These are phyloP conservation scores for Thelonectria discophora DNA, from an alignment of 2,329 filamentous ascomycete genomes.

Conservation along the genomic window DNA sequence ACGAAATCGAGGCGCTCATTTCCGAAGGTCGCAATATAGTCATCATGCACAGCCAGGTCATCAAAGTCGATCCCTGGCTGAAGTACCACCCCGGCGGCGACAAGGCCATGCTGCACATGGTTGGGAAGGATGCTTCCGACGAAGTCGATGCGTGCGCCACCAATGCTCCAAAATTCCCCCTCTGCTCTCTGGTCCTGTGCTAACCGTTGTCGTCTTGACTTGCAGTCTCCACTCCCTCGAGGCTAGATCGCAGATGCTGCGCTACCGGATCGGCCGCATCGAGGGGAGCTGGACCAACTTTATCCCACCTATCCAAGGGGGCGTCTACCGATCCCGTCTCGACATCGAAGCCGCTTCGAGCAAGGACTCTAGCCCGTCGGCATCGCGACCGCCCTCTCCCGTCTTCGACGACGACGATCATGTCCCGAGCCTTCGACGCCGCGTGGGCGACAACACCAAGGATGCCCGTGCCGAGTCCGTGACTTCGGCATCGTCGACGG, in stretches of 20 bases:
- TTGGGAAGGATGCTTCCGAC: conserved; percentile 92
- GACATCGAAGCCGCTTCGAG: conserved; percentile 44
- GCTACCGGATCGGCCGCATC: conserved; percentile 84
- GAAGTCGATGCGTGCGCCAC: conserved; percentile 83
- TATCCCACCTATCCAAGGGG: conserved; percentile 89
- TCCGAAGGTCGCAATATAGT: conserved; percentile 82
- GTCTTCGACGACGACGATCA: conserved; percentile 57
- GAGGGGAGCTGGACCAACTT: conserved; percentile 89
- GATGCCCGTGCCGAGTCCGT: conserved; percentile 57
- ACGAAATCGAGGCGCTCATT: conserved; percentile 74
- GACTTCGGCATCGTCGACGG: conserved; percentile 66
- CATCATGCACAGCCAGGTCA: conserved; percentile 80
- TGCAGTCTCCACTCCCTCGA: conserved; percentile 82
- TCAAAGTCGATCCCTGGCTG: conserved; percentile 90
- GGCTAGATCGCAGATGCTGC: conserved; percentile 78
- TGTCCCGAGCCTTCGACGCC: conserved; percentile 42
- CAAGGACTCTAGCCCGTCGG: conserved; percentile 55
- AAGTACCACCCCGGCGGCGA: conserved; percentile 92
- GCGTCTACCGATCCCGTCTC: conserved; percentile 68
- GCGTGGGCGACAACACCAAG: conserved; percentile 33
- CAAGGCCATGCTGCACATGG: conserved; percentile 91
- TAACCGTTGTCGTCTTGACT: conserved; percentile 23
- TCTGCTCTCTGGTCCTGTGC: neutral
- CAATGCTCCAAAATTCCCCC: conserved; percentile 3
- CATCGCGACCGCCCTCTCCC: conserved; percentile 62